Evolutionary conservation across 2,329 filamentous ascomycete species (phyloP).

Genomic region (Verticillium isaacii): DNA sequence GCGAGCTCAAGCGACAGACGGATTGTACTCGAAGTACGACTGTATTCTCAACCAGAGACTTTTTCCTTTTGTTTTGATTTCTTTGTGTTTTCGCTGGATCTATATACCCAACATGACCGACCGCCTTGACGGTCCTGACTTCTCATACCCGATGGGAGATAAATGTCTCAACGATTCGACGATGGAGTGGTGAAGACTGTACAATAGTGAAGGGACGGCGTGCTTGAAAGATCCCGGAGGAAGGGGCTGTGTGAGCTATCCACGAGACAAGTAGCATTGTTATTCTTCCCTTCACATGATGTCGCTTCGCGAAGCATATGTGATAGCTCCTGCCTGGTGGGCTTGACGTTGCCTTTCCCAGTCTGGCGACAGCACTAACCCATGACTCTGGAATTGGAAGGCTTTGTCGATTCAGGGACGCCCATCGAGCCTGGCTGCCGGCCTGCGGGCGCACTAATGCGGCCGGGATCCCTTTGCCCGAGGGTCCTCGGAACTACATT

Average conservation of each 20-base stretch:
- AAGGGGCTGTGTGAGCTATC: too few species aligned
- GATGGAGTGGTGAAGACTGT: background rate
- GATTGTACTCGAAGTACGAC: background rate
- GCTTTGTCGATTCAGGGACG: too few species aligned
- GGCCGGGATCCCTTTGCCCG: background rate
- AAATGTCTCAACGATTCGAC: background rate
- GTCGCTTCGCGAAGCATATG: too few species aligned
- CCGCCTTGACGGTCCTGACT: background rate
- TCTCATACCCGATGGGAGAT: background rate
- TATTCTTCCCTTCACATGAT: too few species aligned
- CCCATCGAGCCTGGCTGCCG: background rate
- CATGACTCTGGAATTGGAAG: too few species aligned
- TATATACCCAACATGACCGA: background rate
- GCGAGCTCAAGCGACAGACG: constrained; percentile 1
- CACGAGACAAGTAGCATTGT: too few species aligned
- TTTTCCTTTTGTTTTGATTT: background rate
- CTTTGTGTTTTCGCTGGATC: background rate
- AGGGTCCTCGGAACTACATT: background rate
- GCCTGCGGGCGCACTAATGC: background rate
- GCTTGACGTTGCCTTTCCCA: too few species aligned
- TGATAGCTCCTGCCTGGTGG: too few species aligned
- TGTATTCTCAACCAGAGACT: background rate
- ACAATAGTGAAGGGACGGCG: background rate
- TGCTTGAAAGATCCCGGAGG: background rate
- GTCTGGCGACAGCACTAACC: too few species aligned